Percentiles rank a stretch among this genome's conserved stretches.
phyloP scores from a whole-genome alignment of 1,284 basidiomycete genomes.

The Paramarasmius palmivorus region DNA sequence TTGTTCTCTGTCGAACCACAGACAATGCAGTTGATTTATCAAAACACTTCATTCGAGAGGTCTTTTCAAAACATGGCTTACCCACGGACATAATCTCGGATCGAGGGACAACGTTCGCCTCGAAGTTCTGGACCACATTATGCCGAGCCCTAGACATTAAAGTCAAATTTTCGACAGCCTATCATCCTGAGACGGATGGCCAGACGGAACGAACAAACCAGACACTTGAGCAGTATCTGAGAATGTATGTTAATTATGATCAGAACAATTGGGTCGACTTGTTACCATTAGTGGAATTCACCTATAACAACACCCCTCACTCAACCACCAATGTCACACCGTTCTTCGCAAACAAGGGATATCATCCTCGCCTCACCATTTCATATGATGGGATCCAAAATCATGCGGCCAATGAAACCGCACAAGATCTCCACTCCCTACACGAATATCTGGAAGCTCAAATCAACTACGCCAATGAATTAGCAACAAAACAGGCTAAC shows the following conservation, averaged over 20 bases:
- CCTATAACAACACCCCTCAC: no score
- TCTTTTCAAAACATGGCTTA: no score
- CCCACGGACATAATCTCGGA: no score
- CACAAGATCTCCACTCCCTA: neutral
- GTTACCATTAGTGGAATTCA: no score
- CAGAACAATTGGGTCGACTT: neutral
- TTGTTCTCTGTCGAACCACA: constrained; percentile 16
- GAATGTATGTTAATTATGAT: neutral
- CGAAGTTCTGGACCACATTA: constrained; percentile 4
- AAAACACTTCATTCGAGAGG: constrained; percentile 4
- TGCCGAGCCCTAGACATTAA: neutral
- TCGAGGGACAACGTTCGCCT: constrained; percentile 6
- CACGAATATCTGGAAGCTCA: no score
- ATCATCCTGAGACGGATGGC: constrained; percentile 1
- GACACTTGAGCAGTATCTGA: neutral
- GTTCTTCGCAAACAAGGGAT: neutral
- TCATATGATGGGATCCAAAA: neutral
- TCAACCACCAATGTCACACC: neutral
- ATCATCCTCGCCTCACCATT: neutral
- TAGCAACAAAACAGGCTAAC: no score
- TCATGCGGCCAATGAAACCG: neutral
- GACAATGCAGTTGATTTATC: neutral
- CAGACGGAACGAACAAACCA: no score
- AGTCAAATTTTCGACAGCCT: neutral
- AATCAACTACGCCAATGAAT: no score